Base-by-base conservation (phyloP, 257 asterid genomes). In the Scutellaria baicalensis region DNA sequence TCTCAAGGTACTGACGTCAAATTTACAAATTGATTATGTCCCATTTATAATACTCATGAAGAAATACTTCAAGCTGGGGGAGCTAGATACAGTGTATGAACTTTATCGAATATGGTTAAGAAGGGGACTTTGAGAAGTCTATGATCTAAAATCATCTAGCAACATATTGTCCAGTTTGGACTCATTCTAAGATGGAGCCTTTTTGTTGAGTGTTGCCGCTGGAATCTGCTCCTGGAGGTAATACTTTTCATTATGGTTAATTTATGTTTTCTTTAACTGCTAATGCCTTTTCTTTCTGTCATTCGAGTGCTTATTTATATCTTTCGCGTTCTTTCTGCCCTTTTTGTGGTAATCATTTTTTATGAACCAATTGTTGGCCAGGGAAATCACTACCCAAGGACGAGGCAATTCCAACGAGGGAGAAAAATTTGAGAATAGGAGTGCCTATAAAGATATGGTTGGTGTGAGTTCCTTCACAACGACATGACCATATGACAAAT, bases 31-130 rank as follows among this genome's bases (percentile, higher is more conserved):
- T 50, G 95, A 93, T 72, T 92, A 87, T 64, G 96, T 93, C 73
- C 98, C 94, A 9, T 87, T 84, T 77, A 48, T 85, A 42, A 61
- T 93, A 66, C 88, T 93, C 61, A 93, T 90, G 97, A 93, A 87
- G 88, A 88, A 77, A 78, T 84, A 71, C 77, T 90, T 86, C 84
- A 89, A 77, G 85, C 73, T 77, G 88, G 74, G 89, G 64, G 81
- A 90, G 77, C 82, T 87, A 57, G 93, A 90, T 73, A 87, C 82
- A 79, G 90, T 84, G 44, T 87, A 50, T 79, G 83, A 82, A 70
- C 88, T 93, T 79, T 84, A 87, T 73, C 75, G 55, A 63, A 73
- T 74, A 66, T 90, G 97, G 98, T 77, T 76, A 73, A 73, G 51
- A 73, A 73, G 47, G 78, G 76, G 75, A 59, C 71, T 33, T 44